phyloP scores from a whole-genome alignment of 1,284 basidiomycete species.

The Irpex lacteus region DNA sequence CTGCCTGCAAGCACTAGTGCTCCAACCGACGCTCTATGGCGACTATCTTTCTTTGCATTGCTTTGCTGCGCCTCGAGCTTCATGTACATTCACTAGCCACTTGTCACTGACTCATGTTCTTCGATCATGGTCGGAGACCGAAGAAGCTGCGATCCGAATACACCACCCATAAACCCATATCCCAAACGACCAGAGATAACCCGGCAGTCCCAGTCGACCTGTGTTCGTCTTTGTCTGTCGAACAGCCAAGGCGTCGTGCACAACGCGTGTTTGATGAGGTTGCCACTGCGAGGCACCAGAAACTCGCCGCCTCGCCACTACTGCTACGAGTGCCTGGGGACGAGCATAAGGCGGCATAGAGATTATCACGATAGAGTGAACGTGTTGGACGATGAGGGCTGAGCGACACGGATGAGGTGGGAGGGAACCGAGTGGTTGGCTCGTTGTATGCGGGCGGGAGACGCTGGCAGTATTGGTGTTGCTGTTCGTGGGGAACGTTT shows the following conservation, averaged over 20 bases:
- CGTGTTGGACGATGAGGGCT: conserved; percentile 3
- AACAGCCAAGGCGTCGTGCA: background rate
- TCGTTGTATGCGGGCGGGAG: background rate
- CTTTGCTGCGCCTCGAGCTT: background rate
- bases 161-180: no score
- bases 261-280: conserved; percentile 9
- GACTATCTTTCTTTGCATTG: background rate
- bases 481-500: background rate
- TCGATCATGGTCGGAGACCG: background rate
- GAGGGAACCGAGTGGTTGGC: conserved; percentile 2
- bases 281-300: background rate
- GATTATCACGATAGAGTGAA: background rate
- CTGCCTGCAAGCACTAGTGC: background rate
- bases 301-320: no score
- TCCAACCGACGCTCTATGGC: background rate
- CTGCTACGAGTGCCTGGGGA: background rate
- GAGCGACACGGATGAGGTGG: conserved; percentile 8
- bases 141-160: background rate
- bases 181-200: no score
- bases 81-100: background rate
- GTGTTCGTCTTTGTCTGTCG: background rate
- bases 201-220: no score
- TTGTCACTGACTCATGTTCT: no score
- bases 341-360: background rate
- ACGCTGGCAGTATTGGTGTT: background rate